Percentiles rank a stretch among this genome's conserved stretches.
Conservation (phyloP, 164 flowering plant genomes). For the Liquidambar formosana region DNA sequence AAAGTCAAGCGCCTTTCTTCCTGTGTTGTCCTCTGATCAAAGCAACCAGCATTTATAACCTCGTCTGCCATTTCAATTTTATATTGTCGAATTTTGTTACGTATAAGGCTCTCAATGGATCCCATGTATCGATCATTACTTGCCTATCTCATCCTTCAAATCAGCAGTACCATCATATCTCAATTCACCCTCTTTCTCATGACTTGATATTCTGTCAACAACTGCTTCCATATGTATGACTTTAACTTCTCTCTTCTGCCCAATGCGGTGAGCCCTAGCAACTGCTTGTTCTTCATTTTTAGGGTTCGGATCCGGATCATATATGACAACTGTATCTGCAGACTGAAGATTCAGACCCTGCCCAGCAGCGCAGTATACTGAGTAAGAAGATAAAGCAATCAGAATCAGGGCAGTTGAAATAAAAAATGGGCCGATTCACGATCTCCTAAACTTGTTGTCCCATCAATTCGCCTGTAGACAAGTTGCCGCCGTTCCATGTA, state of each 20-base stretch:
- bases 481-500: constrained; percentile 91
- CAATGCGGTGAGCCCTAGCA: constrained; percentile 97
- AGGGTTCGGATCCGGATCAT: constrained; percentile 99
- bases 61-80: constrained; percentile 99
- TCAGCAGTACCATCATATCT: constrained; percentile 78
- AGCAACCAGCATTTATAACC: constrained; percentile 99
- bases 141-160: constrained; percentile 91
- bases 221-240: constrained; percentile 98
- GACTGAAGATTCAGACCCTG: constrained; percentile 96
- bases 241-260: constrained; percentile 95
- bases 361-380: constrained; percentile 99
- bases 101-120: constrained; percentile 91
- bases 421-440: constrained; percentile 94
- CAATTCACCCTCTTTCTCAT: constrained; percentile 89
- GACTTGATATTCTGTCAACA: constrained; percentile 82
- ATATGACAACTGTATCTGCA: constrained; percentile 96
- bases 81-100: constrained; percentile 97
- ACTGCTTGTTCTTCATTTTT: constrained; percentile 99
- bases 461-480: constrained; percentile 92
- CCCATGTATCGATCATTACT: constrained; percentile 98
- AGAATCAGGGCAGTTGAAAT: constrained; percentile 76
- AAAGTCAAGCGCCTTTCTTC: constrained; percentile 95
- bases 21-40: constrained; percentile 99
- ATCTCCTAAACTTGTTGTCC: constrained; percentile 94
- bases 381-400: constrained; percentile 95